phyloP scores from a whole-genome alignment of 768 basidiomycete species.

The Lentinula sp. region DNA sequence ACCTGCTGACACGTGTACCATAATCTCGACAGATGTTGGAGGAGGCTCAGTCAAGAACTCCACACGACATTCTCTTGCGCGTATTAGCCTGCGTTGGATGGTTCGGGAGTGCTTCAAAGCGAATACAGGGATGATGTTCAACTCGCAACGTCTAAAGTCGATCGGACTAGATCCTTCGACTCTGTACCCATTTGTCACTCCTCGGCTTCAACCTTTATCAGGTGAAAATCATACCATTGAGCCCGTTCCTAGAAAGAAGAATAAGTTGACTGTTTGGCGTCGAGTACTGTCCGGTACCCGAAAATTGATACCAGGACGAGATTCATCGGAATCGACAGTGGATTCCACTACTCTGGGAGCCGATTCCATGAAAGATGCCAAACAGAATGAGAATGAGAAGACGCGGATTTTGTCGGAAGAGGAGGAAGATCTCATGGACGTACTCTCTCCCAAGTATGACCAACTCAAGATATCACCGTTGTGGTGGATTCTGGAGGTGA shows the following conservation, averaged over 20 bases:
- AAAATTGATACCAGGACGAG: neutral
- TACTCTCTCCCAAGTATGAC: conserved; percentile 51
- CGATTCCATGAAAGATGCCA: neutral
- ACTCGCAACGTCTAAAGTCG: conserved; percentile 30
- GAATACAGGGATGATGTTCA: conserved; percentile 54
- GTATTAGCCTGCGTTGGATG: conserved; percentile 62
- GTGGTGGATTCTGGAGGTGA: conserved; percentile 70
- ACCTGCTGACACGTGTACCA: neutral
- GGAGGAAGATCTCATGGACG: conserved; percentile 58
- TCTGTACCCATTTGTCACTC: conserved; percentile 35
- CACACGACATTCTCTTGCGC: conserved; percentile 29
- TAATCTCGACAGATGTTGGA: conserved; percentile 39
- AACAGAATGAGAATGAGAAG: neutral
- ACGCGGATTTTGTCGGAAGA: conserved; percentile 38
- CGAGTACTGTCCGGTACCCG: neutral
- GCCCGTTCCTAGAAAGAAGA: conserved; percentile 12
- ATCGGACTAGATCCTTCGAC: conserved; percentile 42
- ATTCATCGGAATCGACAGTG: neutral
- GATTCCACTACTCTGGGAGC: neutral
- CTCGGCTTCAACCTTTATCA: conserved; percentile 17
- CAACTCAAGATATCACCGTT: conserved; percentile 35
- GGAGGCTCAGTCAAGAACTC: conserved; percentile 46
- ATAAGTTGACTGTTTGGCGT: neutral
- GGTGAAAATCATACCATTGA: conserved; percentile 14
- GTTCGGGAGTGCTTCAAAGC: conserved; percentile 57